Evolutionary conservation across 2,329 filamentous ascomycete genomes (phyloP).

Genomic region (Neofusicoccum laricinum): DNA sequence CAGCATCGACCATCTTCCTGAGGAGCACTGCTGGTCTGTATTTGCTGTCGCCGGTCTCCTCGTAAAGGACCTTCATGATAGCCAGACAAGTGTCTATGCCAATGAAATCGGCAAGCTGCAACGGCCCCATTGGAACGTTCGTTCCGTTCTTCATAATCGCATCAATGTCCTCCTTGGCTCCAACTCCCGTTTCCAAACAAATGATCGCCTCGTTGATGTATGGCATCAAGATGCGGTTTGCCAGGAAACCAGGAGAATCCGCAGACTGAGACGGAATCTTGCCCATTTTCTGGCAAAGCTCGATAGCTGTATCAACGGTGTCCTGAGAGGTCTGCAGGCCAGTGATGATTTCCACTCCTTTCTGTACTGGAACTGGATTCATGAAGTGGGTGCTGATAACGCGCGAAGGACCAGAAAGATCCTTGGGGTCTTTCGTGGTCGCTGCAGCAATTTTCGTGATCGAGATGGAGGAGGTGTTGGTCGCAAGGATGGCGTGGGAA

Average conservation of each 20-base stretch:
- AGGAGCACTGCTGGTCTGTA: slow-evolving; percentile 87
- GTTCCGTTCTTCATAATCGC: slow-evolving; percentile 99
- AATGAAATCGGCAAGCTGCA: slow-evolving; percentile 94
- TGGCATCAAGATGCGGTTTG: slow-evolving; percentile 96
- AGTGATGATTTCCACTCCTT: slow-evolving; percentile 95
- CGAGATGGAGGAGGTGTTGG: slow-evolving; percentile 97
- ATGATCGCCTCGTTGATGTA: slow-evolving; percentile 99
- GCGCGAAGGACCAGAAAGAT: slow-evolving; percentile 77
- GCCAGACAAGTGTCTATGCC: slow-evolving; percentile 92
- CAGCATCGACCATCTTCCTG: slow-evolving; percentile 94
- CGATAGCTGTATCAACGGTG: slow-evolving; percentile 78
- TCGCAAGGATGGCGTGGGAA: slow-evolving; percentile 84
- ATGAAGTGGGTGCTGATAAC: slow-evolving; percentile 98
- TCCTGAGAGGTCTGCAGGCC: slow-evolving; percentile 84
- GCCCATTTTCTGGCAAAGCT: slow-evolving; percentile 87
- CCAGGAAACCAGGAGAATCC: slow-evolving; percentile 90
- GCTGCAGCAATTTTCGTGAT: slow-evolving; percentile 94
- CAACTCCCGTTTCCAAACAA: slow-evolving; percentile 90
- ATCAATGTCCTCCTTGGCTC: slow-evolving; percentile 87
- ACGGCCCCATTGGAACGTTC: slow-evolving; percentile 95
- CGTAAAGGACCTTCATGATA: slow-evolving; percentile 93
- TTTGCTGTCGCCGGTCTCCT: slow-evolving; percentile 92
- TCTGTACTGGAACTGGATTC: slow-evolving; percentile 97
- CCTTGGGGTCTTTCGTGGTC: slow-evolving; percentile 72
- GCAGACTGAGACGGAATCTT: slow-evolving; percentile 86